Evolutionary conservation across 352 stramenopile species (phyloP), one percentile per base, ranked within the genome.

Genomic region (Thalassiosira exigua): DNA sequence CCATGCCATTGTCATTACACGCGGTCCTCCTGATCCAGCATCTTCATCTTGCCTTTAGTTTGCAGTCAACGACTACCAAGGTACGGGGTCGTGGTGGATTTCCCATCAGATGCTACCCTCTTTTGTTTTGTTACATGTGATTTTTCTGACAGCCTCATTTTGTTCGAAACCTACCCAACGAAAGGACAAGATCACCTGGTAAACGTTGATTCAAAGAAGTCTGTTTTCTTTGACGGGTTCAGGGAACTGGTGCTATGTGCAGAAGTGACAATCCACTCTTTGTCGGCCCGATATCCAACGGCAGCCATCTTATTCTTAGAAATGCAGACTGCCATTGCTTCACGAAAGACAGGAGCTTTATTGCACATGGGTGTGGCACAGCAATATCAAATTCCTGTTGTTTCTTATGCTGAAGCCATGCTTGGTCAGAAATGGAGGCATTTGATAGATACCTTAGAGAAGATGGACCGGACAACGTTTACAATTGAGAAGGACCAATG

Each of bases 201-300:
- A 1, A 51, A 66, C 9, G 59, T 87, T 32, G 77, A 87, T 75
- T 73, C 68, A 27, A 87, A 89, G 59, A 81, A 64, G 17, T 79
- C 82, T 33, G 73, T 89, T 0, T 90, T 90, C 59, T 90, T 87
- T 65, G 81, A 90, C n/a, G 84, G 81, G 30, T 90, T 89, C 57
- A 51, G 61, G 22, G 59, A 82, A 50, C 67, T 90, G 30, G 74
- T 81, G 4, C 19, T 84, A 3, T 90, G 84, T 61, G 62, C 76
- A 4, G 84, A 90, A 57, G 73, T 85, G 11, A 81, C 88, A 0
- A 61, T 87, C 7, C 46, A 85, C 61, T 78, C 66, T 32, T 53
- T 90, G n/a, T 59, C 87, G 2, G 69, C 24, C 9, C 26, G 57
- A 12, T 87, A 84, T 54, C 74, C 69, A 5, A 71, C 81, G 59